Conservation (phyloP, 805 yeast genomes). For the Yarrowia sp. region DNA sequence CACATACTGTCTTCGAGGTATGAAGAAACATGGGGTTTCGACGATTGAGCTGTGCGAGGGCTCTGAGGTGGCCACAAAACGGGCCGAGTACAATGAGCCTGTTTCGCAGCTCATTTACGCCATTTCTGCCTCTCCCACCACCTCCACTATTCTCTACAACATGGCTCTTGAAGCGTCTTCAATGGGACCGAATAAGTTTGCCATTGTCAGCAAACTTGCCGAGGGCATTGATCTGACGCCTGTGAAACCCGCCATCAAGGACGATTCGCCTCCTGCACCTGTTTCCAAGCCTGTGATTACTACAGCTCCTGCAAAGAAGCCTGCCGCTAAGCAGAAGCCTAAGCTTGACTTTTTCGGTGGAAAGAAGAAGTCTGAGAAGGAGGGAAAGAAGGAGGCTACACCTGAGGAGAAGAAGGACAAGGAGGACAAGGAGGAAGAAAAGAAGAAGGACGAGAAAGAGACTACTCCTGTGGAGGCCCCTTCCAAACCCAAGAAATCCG, state of each 20-base stretch:
- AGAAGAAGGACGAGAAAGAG: neutral
- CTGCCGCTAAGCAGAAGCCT: constrained; percentile 9
- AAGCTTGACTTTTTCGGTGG: constrained; percentile 23
- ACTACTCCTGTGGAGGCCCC: too few species aligned
- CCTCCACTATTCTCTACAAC: constrained; percentile 15
- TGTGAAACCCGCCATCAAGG: neutral
- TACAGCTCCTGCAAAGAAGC: constrained; percentile 12
- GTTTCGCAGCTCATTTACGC: constrained; percentile 27
- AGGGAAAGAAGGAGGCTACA: neutral
- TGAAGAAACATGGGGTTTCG: neutral
- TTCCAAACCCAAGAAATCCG: neutral
- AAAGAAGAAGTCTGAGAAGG: constrained; percentile 9
- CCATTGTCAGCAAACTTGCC: constrained; percentile 14
- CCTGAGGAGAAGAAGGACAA: neutral
- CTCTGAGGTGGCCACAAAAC: neutral
- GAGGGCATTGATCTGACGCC: neutral
- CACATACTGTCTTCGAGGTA: constrained; percentile 9
- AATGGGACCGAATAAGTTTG: constrained; percentile 26
- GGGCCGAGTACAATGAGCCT: neutral
- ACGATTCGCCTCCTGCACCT: neutral
- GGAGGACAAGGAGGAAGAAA: too few species aligned
- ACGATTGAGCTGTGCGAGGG: constrained; percentile 18
- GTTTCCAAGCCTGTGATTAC: constrained; percentile 3
- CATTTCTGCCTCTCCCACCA: constrained; percentile 3
- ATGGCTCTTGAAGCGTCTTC: constrained; percentile 7